Percentiles rank a stretch among this genome's conserved stretches.
phyloP scores from a whole-genome alignment of 352 stramenopile genomes.

The Phytophthora crassamura region DNA sequence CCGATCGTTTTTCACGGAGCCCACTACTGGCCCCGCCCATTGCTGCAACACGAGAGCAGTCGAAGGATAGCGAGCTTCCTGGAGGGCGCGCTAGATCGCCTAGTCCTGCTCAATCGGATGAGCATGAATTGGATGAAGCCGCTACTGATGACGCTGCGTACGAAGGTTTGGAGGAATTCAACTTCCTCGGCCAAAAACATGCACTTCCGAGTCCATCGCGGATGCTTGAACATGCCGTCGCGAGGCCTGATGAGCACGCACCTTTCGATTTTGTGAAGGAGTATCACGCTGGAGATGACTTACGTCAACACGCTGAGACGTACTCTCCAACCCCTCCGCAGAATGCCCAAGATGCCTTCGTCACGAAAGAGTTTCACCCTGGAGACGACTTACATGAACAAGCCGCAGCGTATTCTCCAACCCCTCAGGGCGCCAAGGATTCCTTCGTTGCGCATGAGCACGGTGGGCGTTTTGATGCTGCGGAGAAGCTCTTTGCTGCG shows the following conservation, averaged over 20 bases:
- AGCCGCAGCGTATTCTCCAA: background rate
- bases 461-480: conserved; percentile 35
- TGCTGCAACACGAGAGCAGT: background rate
- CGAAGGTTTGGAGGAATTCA: conserved; percentile 3
- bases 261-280: conserved; percentile 16
- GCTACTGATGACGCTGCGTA: conserved; percentile 3
- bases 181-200: background rate
- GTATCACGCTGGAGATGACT: background rate
- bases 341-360: background rate
- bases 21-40: conserved; percentile 9
- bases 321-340: background rate
- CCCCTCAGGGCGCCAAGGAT: background rate
- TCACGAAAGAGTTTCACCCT: conserved; percentile 4
- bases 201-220: background rate
- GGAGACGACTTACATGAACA: conserved; percentile 1
- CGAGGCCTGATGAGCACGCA: conserved; percentile 2
- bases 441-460: conserved; percentile 13
- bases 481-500: conserved; percentile 38
- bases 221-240: background rate
- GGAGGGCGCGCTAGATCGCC: no score
- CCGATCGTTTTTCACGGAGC: conserved; percentile 22
- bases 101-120: background rate
- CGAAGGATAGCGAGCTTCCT: conserved; percentile 1
- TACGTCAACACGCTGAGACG: background rate
- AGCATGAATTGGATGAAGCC: background rate